A percentile compares a stretch with the other conserved stretches of the same genome.
phyloP scores from a whole-genome alignment of 1,284 basidiomycete species.

The Porodaedalea pini region DNA sequence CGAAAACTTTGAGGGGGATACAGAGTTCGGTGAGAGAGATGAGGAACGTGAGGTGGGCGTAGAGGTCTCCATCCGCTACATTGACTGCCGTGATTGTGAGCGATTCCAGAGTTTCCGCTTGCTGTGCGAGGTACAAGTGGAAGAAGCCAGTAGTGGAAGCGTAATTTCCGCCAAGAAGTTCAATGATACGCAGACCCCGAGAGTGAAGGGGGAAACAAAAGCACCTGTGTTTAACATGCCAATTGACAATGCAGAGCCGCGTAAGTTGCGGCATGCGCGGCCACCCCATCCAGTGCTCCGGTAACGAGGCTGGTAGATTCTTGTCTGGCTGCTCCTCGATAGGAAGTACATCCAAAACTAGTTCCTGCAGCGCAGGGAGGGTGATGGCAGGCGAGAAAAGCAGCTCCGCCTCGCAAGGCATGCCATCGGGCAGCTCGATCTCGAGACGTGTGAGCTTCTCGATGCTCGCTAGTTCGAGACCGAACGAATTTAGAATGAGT shows the following conservation, averaged over 20 bases:
- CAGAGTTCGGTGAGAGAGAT: not conserved
- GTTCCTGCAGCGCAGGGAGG: conserved; percentile 2
- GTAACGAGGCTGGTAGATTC: not conserved
- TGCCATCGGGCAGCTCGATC: not conserved
- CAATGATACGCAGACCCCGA: not conserved
- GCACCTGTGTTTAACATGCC: not conserved
- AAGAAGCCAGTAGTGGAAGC: not conserved
- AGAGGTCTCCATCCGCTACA: not conserved
- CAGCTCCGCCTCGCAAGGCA: not conserved
- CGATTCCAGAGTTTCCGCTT: not conserved
- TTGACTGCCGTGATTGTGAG: conserved; percentile 1
- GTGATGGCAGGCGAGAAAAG: not conserved
- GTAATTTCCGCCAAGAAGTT: conserved; percentile 1
- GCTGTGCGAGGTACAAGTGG: not conserved
- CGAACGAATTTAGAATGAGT: not conserved
- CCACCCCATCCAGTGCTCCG: not conserved
- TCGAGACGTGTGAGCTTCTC: conserved; percentile 1
- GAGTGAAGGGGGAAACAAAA: not conserved
- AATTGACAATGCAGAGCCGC: not conserved
- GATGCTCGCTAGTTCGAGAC: not conserved
- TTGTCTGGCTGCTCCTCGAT: not conserved
- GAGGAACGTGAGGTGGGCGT: not conserved
- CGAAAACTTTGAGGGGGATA: not conserved
- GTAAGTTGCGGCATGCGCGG: not conserved
- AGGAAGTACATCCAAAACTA: not conserved